Percentiles rank a stretch among this genome's conserved stretches.
These are phyloP conservation scores for Hebeloma cylindrosporum DNA, from an alignment of 768 basidiomycete species.

Conservation along the genomic window DNA sequence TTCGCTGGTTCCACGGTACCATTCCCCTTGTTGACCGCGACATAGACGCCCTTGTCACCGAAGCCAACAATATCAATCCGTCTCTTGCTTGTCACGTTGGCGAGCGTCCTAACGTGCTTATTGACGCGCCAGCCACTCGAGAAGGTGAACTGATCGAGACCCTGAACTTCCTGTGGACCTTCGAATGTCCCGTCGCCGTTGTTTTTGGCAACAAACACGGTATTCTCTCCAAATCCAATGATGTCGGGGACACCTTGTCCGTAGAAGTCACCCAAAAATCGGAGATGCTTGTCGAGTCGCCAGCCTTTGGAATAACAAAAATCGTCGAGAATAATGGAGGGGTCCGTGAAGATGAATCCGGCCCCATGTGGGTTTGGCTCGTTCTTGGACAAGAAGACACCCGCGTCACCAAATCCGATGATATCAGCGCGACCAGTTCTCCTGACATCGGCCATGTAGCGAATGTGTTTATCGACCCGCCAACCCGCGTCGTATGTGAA, in stretches of 20 bases:
- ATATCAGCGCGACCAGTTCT: slow-evolving; percentile 6
- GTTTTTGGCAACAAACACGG: slow-evolving; percentile 3
- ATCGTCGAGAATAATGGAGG: background rate
- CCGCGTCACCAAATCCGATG: background rate
- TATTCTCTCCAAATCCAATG: slow-evolving; percentile 1
- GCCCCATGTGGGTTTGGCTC: slow-evolving; percentile 2
- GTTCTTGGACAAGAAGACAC: background rate
- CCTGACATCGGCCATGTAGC: slow-evolving; percentile 3
- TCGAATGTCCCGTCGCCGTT: slow-evolving; percentile 10
- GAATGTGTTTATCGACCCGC: background rate
- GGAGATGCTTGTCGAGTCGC: slow-evolving; percentile 1
- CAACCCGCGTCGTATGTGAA: background rate
- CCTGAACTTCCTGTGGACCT: background rate
- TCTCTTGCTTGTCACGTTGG: background rate
- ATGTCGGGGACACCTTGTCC: slow-evolving; percentile 4
- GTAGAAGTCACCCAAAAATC: slow-evolving; percentile 5
- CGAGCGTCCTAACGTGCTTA: too few relatives aligned
- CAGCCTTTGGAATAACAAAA: slow-evolving; percentile 1
- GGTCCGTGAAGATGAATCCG: slow-evolving; percentile 1
- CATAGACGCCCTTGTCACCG: background rate
- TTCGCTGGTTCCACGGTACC: slow-evolving; percentile 1
- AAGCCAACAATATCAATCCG: background rate
- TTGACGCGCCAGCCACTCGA: background rate
- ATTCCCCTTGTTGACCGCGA: background rate
- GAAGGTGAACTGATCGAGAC: background rate